Evolutionary conservation across 1,284 basidiomycete genomes (phyloP).

Genomic region (Pisolithus thermaeus): DNA sequence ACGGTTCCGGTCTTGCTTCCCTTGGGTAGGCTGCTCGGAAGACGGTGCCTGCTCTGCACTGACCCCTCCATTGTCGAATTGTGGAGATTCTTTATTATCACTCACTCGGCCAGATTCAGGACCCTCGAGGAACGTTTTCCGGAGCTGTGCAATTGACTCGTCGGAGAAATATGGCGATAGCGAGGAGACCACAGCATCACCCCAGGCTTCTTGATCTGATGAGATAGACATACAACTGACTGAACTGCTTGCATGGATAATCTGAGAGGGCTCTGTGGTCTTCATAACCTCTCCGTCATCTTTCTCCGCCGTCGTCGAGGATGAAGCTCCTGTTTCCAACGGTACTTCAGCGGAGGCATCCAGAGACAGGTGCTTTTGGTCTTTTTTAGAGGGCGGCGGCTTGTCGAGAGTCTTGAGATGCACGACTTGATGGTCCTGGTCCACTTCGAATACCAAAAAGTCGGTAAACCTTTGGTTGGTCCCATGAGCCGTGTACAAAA

Average conservation of each 20-base stretch:
- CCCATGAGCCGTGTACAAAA: constrained; percentile 6
- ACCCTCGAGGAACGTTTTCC: constrained; percentile 72
- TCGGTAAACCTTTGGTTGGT: constrained; percentile 74
- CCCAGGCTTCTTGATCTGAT: constrained; percentile 49
- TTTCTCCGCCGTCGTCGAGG: constrained; percentile 1
- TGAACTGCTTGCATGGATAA: neutral
- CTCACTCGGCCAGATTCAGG: constrained; percentile 60
- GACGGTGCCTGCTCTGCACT: constrained; percentile 23
- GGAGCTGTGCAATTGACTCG: constrained; percentile 56
- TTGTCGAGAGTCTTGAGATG: constrained; percentile 72
- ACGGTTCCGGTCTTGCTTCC: constrained; percentile 38
- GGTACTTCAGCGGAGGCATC: constrained; percentile 7
- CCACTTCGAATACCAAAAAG: constrained; percentile 88
- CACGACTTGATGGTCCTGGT: constrained; percentile 71
- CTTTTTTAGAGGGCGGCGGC: constrained; percentile 49
- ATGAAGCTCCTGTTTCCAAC: constrained; percentile 2
- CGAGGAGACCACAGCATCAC: constrained; percentile 48
- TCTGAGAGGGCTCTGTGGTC: constrained; percentile 6
- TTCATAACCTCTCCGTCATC: neutral
- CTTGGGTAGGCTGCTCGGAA: constrained; percentile 19
- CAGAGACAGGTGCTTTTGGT: constrained; percentile 9
- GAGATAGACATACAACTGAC: constrained; percentile 3
- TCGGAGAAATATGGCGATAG: constrained; percentile 62
- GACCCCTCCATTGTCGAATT: constrained; percentile 11
- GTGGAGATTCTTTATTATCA: constrained; percentile 43